A percentile compares a stretch with the other conserved stretches of the same genome.
Conservation (phyloP, 1,284 basidiomycete genomes). For the Ustilago shanxiensis region DNA sequence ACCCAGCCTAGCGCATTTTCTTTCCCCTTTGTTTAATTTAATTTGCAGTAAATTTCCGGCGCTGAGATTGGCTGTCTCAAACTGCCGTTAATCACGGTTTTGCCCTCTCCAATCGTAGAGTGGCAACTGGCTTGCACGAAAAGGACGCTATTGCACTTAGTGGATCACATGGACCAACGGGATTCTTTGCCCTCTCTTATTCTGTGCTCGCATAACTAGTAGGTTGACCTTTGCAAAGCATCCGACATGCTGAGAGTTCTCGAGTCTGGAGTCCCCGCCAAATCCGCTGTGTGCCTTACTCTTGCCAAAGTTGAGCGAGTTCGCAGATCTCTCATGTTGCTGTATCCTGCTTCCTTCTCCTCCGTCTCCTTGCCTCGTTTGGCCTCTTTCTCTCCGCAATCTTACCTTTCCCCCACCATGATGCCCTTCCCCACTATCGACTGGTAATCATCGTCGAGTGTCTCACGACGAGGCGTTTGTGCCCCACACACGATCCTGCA, state of each 20-base stretch:
- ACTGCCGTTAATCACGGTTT: background rate
- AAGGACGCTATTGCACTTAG: too few species aligned
- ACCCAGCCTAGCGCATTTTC: background rate
- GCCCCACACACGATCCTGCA: conserved; percentile 1
- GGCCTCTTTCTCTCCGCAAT: background rate
- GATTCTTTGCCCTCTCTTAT: background rate
- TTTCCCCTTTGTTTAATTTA: background rate
- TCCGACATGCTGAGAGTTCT: background rate
- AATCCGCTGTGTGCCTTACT: conserved; percentile 6
- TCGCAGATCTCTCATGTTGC: background rate
- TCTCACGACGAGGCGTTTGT: background rate
- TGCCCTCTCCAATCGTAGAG: background rate
- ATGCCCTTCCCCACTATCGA: background rate
- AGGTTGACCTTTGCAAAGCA: background rate
- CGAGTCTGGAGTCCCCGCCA: conserved; percentile 23
- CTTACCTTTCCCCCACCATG: conserved; percentile 10
- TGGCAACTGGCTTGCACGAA: background rate
- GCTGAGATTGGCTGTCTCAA: conserved; percentile 2
- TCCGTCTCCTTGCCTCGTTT: background rate
- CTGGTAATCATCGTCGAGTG: background rate
- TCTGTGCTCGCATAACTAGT: background rate
- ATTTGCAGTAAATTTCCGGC: background rate
- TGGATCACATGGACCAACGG: background rate
- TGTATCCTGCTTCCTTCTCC: background rate
- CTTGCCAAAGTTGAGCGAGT: background rate